These are phyloP conservation scores for Metschnikowia borealis DNA, from an alignment of 805 yeast species.

Conservation along the genomic window DNA sequence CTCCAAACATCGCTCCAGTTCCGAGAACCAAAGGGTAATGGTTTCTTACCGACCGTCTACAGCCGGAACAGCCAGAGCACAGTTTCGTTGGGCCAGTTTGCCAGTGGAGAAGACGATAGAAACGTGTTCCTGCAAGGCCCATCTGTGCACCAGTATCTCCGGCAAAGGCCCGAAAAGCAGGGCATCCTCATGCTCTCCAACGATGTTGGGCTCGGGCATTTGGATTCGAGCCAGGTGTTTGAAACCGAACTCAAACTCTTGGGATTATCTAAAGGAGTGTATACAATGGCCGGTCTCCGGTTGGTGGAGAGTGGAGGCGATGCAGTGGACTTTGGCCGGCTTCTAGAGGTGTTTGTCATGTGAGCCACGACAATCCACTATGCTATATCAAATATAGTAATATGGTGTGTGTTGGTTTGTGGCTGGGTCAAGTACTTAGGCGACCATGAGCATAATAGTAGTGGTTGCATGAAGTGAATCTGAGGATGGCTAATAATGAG, in stretches of 20 bases:
- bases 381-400: too few relatives aligned
- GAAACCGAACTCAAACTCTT: constrained; percentile 60
- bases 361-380: constrained; percentile 4
- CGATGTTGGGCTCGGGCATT: constrained; percentile 59
- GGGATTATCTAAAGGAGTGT: constrained; percentile 63
- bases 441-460: too few relatives aligned
- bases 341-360: constrained; percentile 64
- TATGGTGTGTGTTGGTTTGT: too few relatives aligned
- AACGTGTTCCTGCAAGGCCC: constrained; percentile 20
- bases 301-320: constrained; percentile 69
- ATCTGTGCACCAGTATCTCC: constrained; percentile 30
- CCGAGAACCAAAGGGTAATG: constrained; percentile 8
- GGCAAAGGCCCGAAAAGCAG: constrained; percentile 37
- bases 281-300: constrained; percentile 59
- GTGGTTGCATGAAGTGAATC: too few relatives aligned
- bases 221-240: constrained; percentile 58
- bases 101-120: constrained; percentile 4
- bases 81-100: not conserved
- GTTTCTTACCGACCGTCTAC: not conserved
- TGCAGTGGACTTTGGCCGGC: constrained; percentile 62
- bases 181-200: constrained; percentile 65
- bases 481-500: too few relatives aligned
- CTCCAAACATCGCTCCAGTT: constrained; percentile 49
- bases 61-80: not conserved
- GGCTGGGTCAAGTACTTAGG: too few relatives aligned